Percentiles rank a stretch among this genome's conserved stretches.
These are phyloP conservation scores for Kodamaea leandrae DNA, from an alignment of 805 yeast species.

Conservation along the genomic window DNA sequence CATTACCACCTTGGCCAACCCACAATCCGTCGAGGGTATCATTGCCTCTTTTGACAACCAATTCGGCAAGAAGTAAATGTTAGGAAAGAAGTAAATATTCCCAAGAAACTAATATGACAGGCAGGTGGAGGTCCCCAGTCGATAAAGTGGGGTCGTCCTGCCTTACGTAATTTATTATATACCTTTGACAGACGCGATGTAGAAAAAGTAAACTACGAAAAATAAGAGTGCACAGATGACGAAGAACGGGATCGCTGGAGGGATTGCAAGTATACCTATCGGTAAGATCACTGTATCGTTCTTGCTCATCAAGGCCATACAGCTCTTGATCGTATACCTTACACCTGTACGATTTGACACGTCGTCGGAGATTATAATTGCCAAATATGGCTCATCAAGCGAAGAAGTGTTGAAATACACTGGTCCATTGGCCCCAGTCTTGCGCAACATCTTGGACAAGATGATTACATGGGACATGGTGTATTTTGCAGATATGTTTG, in stretches of 20 bases:
- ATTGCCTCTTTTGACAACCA: slow-evolving; percentile 44
- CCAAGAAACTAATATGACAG: too few species aligned
- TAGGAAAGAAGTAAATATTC: too few species aligned
- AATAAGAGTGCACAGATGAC: neutral
- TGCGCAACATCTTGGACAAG: slow-evolving; percentile 39
- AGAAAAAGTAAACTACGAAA: neutral
- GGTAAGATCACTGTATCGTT: slow-evolving; percentile 21
- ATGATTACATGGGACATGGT: slow-evolving; percentile 85
- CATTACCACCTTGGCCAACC: slow-evolving; percentile 73
- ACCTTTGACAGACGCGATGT: too few species aligned
- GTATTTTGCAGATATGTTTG: slow-evolving; percentile 61
- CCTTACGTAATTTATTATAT: neutral
- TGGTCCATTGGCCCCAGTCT: neutral
- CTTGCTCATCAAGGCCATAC: slow-evolving; percentile 33
- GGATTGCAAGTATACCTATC: neutral
- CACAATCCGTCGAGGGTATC: slow-evolving; percentile 66
- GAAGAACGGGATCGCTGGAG: neutral
- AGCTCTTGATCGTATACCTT: slow-evolving; percentile 34
- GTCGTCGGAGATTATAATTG: slow-evolving; percentile 40
- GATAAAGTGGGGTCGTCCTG: too few species aligned
- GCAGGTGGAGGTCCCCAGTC: too few species aligned
- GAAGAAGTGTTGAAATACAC: slow-evolving; percentile 10
- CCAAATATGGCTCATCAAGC: slow-evolving; percentile 13
- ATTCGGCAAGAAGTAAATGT: slow-evolving; percentile 40
- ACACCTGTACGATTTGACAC: slow-evolving; percentile 51